Base-by-base conservation (phyloP, 805 yeast genomes). In the Kurtzmaniella fragi region DNA sequence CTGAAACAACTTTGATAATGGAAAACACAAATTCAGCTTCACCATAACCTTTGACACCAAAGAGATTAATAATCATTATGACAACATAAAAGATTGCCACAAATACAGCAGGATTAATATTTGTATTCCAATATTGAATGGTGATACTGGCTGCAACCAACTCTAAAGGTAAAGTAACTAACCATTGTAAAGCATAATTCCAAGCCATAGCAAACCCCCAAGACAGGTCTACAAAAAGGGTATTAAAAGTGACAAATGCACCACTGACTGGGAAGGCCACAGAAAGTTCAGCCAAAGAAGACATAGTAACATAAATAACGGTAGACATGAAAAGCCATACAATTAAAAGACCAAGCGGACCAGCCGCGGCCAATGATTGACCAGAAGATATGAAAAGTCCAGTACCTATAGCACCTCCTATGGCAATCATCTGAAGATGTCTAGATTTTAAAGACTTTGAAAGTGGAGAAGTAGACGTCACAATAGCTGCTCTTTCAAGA, bases 1-100 rank as follows among this genome's bases (percentile, higher is more conserved):
- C 72, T 57, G 83, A 79, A 14, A 69, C 34, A n/a, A 78, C 73
- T 56, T 81, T 81, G 40, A 74, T 62, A 15, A 65, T 35, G 38
- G 80, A 75, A 49, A 81, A 72, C 32, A 75, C 52, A 47, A 75
- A 78, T 57, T 81, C 87, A 27, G 80, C 78, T 59, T 81, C 87
- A 58, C 85, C 86, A 50, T 79, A 81, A 42, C 84, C 84, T 48
- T 64, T 68, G 28, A 78, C 81, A 48, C 86, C 85, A 39, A 77
- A 73, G 40, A 80, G 58, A 56, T 80, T 80, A 43, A 80, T 73
- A 30, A 58, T 42, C 26, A 76, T 54, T 43, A 81, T 70, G 25
- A 76, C 50, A 3, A 63, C 66, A 50, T 70, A 80, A 48, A 80
- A 79, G 28, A 79, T 69, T 2, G 73, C 69, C 28, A 78, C 78